Base-by-base conservation (phyloP, 2,329 filamentous ascomycete species). In the Penicillium corylophilum region DNA sequence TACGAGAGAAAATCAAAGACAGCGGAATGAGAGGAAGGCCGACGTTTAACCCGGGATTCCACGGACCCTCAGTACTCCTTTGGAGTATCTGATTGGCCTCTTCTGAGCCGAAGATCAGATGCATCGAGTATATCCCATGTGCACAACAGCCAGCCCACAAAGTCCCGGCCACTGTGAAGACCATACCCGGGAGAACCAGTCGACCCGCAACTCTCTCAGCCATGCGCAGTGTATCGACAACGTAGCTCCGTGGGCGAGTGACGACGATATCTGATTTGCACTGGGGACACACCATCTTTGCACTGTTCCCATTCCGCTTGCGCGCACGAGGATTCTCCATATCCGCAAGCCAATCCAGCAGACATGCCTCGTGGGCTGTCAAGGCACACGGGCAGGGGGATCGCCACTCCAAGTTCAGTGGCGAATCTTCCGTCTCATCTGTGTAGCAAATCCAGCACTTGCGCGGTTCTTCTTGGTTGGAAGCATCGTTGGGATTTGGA, bases 291-390 rank as follows among this genome's bases (percentile, higher is more conserved):
- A 83, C 77, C 57, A 96, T 84, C 55, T 85, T 85, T 48, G 84
- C 83, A 24, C 67, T 68, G 18, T 69, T 78, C 69, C 67, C 81
- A 71, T 68, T 70, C 60, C 75, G 71, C 58, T 76, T 74, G 54
- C 76, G 66, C 16, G 81, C 73, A 33, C 75, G 79, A 1, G 82
- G 82, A 20, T 81, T 77, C 73, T 96, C 91, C 66, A 90, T 83
- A 67, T 96, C 90, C n/a, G 89, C 87, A 16, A 97, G 87, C 92
- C 92, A 99, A 64, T 90, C 88, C 35, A 97, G 79, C 59, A 97
- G 80, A 69, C 92, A 96, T 54, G 85, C 82, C 70, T 97, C 91
- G 69, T 99, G 94, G 1, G 92, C 94, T 50, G 89, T 89, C 35
- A 99, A 79, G 12, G 89, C 91, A 73, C 94, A 99, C 0, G 87